Evolutionary conservation across 78 protist genomes (phyloP).

Genomic region (Chrysochromulina tobinii): DNA sequence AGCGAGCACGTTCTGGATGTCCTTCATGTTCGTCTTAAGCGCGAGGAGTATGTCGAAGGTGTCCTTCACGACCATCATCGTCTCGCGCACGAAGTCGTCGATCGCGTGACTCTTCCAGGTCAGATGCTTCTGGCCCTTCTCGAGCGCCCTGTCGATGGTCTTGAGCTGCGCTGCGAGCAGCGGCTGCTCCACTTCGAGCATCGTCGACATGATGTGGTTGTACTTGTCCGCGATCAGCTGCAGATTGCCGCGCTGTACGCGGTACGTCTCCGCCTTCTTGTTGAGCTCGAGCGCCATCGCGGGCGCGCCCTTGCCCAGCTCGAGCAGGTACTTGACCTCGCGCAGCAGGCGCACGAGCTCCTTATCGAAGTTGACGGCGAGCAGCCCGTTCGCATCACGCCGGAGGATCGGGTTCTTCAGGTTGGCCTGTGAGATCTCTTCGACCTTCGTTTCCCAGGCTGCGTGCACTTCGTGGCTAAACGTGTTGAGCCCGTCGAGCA

Average conservation of each 20-base stretch:
- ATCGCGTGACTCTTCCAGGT: conserved; percentile 13
- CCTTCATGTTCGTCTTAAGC: conserved; percentile 22
- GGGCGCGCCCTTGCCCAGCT: conserved; percentile 30
- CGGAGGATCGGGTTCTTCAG: conserved; percentile 22
- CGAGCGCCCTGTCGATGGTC: conserved; percentile 56
- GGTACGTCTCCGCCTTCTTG: conserved; percentile 52
- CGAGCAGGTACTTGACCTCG: conserved; percentile 65
- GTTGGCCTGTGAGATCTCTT: conserved; percentile 11
- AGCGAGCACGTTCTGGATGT: not conserved
- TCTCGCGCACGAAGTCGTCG: conserved; percentile 47
- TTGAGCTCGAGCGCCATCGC: conserved; percentile 1
- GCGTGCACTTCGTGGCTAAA: not conserved
- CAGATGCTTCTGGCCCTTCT: conserved; percentile 25
- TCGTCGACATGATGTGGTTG: conserved; percentile 57
- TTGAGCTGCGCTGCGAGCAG: conserved; percentile 54
- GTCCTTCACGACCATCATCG: conserved; percentile 18
- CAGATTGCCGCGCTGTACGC: conserved; percentile 59
- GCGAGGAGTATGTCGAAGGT: not conserved
- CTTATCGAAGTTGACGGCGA: conserved; percentile 75
- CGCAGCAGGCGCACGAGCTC: conserved; percentile 53
- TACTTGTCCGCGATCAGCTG: conserved; percentile 41
- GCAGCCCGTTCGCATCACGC: not conserved
- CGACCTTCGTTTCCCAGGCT: conserved; percentile 25
- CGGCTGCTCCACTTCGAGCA: conserved; percentile 77
- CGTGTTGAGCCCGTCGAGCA: conserved; percentile 56